phyloP scores from a whole-genome alignment of 352 stramenopile genomes.

The Pythium aquatile region DNA sequence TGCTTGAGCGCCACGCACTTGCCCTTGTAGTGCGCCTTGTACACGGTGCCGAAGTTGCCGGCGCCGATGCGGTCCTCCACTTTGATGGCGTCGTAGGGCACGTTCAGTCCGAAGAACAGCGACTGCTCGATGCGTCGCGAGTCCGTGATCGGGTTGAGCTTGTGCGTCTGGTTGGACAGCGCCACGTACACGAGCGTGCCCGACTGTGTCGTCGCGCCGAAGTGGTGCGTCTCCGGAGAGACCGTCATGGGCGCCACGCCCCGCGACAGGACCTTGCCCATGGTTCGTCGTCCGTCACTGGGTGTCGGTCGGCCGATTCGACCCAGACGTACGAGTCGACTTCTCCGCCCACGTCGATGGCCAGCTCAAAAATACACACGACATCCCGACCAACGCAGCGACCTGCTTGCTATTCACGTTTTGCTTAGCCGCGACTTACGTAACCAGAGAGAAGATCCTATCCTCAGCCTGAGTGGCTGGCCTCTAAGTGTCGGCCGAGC shows the following conservation, averaged over 20 bases:
- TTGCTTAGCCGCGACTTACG: not conserved
- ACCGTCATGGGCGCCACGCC: conserved; percentile 46
- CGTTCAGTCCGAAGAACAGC: conserved; percentile 67
- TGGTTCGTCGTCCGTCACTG: conserved; percentile 12
- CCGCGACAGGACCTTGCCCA: conserved; percentile 52
- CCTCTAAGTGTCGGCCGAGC: conserved; percentile 48
- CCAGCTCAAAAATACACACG: not conserved
- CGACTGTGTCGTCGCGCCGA: conserved; percentile 60
- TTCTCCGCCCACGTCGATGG: not conserved
- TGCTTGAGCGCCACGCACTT: conserved; percentile 74
- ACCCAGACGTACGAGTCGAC: not conserved
- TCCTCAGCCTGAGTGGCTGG: not conserved
- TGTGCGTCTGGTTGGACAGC: conserved; percentile 64
- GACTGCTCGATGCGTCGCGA: conserved; percentile 53
- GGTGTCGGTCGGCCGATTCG: not conserved
- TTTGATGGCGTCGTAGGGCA: conserved; percentile 63
- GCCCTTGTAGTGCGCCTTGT: conserved; percentile 73
- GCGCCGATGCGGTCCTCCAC: conserved; percentile 67
- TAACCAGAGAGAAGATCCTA: not conserved
- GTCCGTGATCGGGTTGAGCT: conserved; percentile 52
- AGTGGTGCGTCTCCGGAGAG: conserved; percentile 59
- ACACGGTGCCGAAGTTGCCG: conserved; percentile 78
- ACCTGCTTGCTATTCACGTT: not conserved
- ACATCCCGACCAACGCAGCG: not conserved
- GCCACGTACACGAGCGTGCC: conserved; percentile 73